Base-by-base conservation (phyloP, 768 basidiomycete species). In the Mycena chlorophos region DNA sequence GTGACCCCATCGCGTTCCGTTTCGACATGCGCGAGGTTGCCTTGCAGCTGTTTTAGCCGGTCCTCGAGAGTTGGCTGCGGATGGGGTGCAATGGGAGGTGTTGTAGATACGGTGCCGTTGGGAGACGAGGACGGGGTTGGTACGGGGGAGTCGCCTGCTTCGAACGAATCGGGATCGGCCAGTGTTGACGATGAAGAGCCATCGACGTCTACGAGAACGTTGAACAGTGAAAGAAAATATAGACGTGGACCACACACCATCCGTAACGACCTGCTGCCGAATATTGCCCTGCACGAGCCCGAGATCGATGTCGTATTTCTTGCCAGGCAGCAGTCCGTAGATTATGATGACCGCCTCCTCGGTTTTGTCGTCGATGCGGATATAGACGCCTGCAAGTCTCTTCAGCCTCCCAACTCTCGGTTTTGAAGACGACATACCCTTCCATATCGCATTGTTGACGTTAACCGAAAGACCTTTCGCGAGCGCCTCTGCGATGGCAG, bases 311-410 rank as follows among this genome's bases (percentile, higher is more conserved):
- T 97, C 93, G 64, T 97, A 97, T 67, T 91, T 89, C 53, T 90
- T 81, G 2, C 90, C 90, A 3, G 93, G 94, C 75, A 89, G 82
- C 43, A 98, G 77, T 1, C 91, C 92, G 56, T 93, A 94, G 25
- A 98, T 83, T 55, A 96, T 90, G 50, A 97, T 91, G 53, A 95
- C 84, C 0, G 92, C 94, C 65, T 96, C 89, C 61, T 95, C 93
- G 0, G 80, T 78, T 51, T 84, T 81, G 40, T 94, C 91, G 66
- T 90, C 86, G 57, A 91, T 83, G 51, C 87, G 84, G 54, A 91
- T 83, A 65, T 91, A 81, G 22, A 91, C 88, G 49, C 86, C n/a
- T n/a, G n/a, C n/a, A n/a, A n/a, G n/a, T n/a, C n/a, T n/a, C n/a
- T n/a, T n/a, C n/a, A n/a, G n/a, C n/a, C n/a, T n/a, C n/a, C n/a